Conservation (phyloP, 352 stramenopile genomes). For the Phytophthora multivora region DNA sequence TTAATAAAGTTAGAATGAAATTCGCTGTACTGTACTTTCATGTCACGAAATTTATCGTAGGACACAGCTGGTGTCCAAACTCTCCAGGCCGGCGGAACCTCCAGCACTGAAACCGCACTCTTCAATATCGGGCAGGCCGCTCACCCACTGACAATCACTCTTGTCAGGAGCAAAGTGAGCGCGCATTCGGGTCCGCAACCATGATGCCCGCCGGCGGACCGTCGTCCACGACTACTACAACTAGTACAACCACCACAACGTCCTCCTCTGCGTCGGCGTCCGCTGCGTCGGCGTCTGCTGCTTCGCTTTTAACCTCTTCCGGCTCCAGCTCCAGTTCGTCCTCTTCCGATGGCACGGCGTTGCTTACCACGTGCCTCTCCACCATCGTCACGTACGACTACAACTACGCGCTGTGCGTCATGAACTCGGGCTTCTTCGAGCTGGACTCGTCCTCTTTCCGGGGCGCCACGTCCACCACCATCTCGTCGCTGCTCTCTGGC, state of each 20-base stretch:
- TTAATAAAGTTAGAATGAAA: too few relatives aligned
- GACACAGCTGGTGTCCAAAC: background rate
- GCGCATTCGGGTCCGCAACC: background rate
- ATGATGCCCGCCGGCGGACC: slow-evolving; percentile 13
- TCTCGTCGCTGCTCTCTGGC: slow-evolving; percentile 11
- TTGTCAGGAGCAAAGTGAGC: background rate
- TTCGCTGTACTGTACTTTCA: too few relatives aligned
- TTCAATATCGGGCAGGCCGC: slow-evolving; percentile 2
- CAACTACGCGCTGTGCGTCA: slow-evolving; percentile 60
- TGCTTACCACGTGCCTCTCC: slow-evolving; percentile 42
- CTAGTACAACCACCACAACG: background rate
- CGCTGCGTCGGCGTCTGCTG: background rate
- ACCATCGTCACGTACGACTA: slow-evolving; percentile 47
- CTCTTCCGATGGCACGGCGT: slow-evolving; percentile 20
- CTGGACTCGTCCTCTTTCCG: slow-evolving; percentile 19
- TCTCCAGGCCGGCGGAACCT: background rate
- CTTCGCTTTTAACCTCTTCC: slow-evolving; percentile 23
- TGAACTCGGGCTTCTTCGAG: slow-evolving; percentile 71
- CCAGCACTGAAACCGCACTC: slow-evolving; percentile 6
- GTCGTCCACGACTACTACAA: slow-evolving; percentile 1
- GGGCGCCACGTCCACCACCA: slow-evolving; percentile 2
- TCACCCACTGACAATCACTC: background rate
- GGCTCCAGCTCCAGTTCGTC: slow-evolving; percentile 21
- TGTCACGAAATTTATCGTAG: too few relatives aligned
- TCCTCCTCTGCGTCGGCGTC: background rate